These are phyloP conservation scores for Brasilioporus rufonigricans DNA, from an alignment of 768 basidiomycete species.

Conservation along the genomic window DNA sequence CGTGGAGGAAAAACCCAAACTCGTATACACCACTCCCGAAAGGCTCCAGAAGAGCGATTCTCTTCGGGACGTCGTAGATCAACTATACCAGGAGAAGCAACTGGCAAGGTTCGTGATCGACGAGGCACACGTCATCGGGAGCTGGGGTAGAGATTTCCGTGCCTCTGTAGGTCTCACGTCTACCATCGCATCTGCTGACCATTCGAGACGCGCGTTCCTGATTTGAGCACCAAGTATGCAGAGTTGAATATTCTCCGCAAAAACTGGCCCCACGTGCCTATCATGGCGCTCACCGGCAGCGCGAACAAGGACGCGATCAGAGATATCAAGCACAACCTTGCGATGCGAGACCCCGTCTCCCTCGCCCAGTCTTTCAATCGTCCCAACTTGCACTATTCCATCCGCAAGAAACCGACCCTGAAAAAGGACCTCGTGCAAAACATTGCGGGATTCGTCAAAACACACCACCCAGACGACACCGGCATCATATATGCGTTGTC, in stretches of 20 bases:
- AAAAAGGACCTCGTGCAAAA: slow-evolving; percentile 48
- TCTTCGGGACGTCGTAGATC: slow-evolving; percentile 53
- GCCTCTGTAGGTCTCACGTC: slow-evolving; percentile 55
- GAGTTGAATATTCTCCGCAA: slow-evolving; percentile 64
- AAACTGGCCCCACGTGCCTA: slow-evolving; percentile 76
- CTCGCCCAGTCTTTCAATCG: slow-evolving; percentile 91
- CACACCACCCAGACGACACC: slow-evolving; percentile 52
- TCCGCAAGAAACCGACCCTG: slow-evolving; percentile 48
- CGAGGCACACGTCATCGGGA: slow-evolving; percentile 92
- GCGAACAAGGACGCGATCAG: slow-evolving; percentile 75
- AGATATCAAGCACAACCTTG: slow-evolving; percentile 75
- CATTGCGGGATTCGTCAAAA: slow-evolving; percentile 68
- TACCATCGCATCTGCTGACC: slow-evolving; percentile 1
- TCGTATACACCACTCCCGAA: slow-evolving; percentile 93
- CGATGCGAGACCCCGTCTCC: slow-evolving; percentile 52
- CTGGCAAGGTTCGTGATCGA: slow-evolving; percentile 93
- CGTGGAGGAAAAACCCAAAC: slow-evolving; percentile 46
- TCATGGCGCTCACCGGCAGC: slow-evolving; percentile 97
- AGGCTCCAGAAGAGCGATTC: slow-evolving; percentile 63
- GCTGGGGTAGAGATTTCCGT: slow-evolving; percentile 94
- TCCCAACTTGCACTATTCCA: slow-evolving; percentile 79
- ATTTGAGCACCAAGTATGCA: slow-evolving; percentile 52
- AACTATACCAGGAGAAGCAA: slow-evolving; percentile 53
- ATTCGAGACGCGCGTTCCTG: slow-evolving; percentile 5
- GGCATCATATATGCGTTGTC: slow-evolving; percentile 87